phyloP scores from a whole-genome alignment of 2,329 filamentous ascomycete genomes.

The Fusarium ramigenum region DNA sequence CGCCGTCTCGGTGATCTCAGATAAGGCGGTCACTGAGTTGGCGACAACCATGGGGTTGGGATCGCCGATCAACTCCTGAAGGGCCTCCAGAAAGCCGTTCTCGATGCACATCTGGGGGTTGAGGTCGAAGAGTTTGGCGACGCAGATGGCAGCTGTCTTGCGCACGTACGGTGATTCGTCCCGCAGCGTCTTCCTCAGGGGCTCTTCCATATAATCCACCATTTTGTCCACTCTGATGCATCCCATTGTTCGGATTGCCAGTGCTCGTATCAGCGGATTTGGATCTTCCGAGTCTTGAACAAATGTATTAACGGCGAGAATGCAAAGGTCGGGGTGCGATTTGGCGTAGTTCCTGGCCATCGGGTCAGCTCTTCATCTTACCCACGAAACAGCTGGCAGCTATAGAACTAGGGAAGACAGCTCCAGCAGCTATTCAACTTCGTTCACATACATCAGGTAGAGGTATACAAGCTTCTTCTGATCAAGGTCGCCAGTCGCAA shows the following conservation, averaged over 20 bases:
- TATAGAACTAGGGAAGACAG: not conserved
- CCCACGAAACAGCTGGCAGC: constrained; percentile 4
- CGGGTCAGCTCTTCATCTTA: constrained; percentile 23
- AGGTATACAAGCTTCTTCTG: constrained; percentile 99
- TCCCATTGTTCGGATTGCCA: constrained; percentile 98
- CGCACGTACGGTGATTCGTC: constrained; percentile 98
- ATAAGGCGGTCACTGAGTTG: constrained; percentile 92
- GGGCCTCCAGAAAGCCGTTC: constrained; percentile 91
- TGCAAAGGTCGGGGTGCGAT: constrained; percentile 97
- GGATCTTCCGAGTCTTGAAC: constrained; percentile 99
- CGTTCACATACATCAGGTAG: constrained; percentile 84
- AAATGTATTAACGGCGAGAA: constrained; percentile 98
- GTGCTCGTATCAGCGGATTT: constrained; percentile 91
- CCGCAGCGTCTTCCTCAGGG: constrained; percentile 90
- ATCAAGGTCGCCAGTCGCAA: constrained; percentile 91
- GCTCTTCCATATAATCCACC: constrained; percentile 99
- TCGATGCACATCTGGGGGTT: constrained; percentile 93
- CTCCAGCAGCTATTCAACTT: not conserved
- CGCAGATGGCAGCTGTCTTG: constrained; percentile 97
- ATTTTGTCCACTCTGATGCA: constrained; percentile 99
- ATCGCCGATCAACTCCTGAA: constrained; percentile 96
- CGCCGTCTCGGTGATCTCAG: constrained; percentile 89
- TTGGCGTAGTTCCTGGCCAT: constrained; percentile 93
- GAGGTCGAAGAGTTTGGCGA: constrained; percentile 96
- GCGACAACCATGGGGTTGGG: constrained; percentile 99